Evolutionary conservation across 2,329 filamentous ascomycete species (phyloP).

Genomic region (Fusarium sp.): DNA sequence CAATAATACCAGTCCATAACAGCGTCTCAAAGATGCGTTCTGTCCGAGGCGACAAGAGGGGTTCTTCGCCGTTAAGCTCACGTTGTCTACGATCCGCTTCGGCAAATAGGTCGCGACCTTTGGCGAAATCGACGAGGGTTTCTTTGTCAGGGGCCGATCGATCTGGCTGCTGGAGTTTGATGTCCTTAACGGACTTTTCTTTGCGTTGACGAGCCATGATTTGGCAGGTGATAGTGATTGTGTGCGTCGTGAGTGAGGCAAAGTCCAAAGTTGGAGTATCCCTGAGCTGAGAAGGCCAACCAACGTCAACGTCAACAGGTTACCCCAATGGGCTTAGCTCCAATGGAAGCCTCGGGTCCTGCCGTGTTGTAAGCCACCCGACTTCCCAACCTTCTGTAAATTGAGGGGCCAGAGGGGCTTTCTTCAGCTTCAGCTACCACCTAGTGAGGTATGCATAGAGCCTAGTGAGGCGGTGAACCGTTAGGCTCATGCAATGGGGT

Average conservation of each 20-base stretch:
- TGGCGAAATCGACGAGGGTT: slow-evolving; percentile 80
- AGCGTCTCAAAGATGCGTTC: slow-evolving; percentile 68
- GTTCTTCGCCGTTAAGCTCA: slow-evolving; percentile 53
- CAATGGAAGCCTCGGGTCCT: slow-evolving; percentile 21
- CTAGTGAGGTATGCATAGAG: slow-evolving; percentile 7
- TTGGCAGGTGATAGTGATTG: slow-evolving; percentile 1
- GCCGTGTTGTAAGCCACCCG: slow-evolving; percentile 19
- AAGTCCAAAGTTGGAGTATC: slow-evolving; percentile 10
- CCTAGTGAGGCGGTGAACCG: slow-evolving; percentile 33
- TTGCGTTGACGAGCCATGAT: slow-evolving; percentile 65
- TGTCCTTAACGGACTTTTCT: slow-evolving; percentile 61
- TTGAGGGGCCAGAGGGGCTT: background rate
- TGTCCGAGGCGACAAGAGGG: slow-evolving; percentile 58
- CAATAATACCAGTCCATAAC: slow-evolving; percentile 72
- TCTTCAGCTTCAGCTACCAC: slow-evolving; percentile 5
- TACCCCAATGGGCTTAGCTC: slow-evolving; percentile 27
- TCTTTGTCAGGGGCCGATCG: slow-evolving; percentile 70
- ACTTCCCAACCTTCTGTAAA: slow-evolving; percentile 23
- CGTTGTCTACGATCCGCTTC: slow-evolving; percentile 59
- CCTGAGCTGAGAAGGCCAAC: background rate
- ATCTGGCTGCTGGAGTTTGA: slow-evolving; percentile 78
- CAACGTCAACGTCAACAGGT: slow-evolving; percentile 30
- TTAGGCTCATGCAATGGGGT: slow-evolving; percentile 21
- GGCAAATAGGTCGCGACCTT: slow-evolving; percentile 71
- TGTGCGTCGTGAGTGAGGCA: slow-evolving; percentile 20